Percentiles rank a stretch among this genome's conserved stretches.
These are phyloP conservation scores for Hyaloperonospora brassicae DNA, from an alignment of 352 stramenopile species.

Conservation along the genomic window DNA sequence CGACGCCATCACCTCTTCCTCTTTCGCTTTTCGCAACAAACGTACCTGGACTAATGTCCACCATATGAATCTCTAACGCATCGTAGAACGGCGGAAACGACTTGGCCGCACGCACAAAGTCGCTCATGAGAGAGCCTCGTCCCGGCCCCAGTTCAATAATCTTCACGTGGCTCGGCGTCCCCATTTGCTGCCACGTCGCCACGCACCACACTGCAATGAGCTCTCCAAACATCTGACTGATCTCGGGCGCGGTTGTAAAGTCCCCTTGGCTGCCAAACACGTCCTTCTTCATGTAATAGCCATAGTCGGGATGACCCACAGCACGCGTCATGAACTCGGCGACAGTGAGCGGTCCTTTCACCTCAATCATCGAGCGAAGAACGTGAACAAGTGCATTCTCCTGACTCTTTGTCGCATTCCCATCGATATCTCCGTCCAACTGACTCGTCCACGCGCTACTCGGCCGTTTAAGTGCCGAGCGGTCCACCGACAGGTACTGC, in stretches of 20 bases:
- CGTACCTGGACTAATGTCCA: slow-evolving; percentile 82
- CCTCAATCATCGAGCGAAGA: slow-evolving; percentile 88
- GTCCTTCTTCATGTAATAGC: slow-evolving; percentile 94
- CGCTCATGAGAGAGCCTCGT: slow-evolving; percentile 89
- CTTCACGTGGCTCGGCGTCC: slow-evolving; percentile 58
- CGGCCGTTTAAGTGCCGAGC: slow-evolving; percentile 63
- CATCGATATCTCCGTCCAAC: slow-evolving; percentile 12
- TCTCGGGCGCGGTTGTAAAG: slow-evolving; percentile 92
- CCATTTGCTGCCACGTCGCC: slow-evolving; percentile 87
- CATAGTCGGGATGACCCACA: slow-evolving; percentile 87
- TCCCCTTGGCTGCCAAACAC: slow-evolving; percentile 88
- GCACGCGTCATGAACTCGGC: slow-evolving; percentile 91
- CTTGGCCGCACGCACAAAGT: slow-evolving; percentile 86
- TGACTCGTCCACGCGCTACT: slow-evolving; percentile 20
- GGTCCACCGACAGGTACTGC: slow-evolving; percentile 61
- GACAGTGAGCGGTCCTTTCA: slow-evolving; percentile 89
- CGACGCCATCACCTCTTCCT: too few species aligned
- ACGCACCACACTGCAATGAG: slow-evolving; percentile 89
- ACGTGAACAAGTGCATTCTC: slow-evolving; percentile 70
- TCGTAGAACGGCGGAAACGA: slow-evolving; percentile 86
- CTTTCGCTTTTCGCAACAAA: background rate
- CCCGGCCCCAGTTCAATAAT: slow-evolving; percentile 90
- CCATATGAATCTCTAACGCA: slow-evolving; percentile 83
- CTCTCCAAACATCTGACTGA: slow-evolving; percentile 92
- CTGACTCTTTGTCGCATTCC: slow-evolving; percentile 36